phyloP scores from a whole-genome alignment of 1,139 yeast species.

The Protomyces pachydermus region DNA sequence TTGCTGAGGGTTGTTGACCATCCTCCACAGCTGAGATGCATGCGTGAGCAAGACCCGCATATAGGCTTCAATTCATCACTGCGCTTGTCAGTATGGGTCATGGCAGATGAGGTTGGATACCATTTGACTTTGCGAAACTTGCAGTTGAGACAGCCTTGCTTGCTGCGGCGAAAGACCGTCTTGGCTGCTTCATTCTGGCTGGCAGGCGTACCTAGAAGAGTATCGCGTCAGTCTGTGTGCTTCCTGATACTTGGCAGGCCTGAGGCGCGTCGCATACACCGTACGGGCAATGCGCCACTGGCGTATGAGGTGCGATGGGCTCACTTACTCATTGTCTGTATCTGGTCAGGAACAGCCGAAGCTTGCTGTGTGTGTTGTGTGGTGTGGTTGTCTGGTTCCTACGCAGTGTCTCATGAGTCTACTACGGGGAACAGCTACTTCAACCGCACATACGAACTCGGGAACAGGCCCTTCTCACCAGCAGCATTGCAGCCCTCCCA shows the following conservation, averaged over 20 bases:
- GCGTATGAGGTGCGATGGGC: neutral
- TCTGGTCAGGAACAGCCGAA: neutral
- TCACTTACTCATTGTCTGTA: neutral
- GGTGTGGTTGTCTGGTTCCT: neutral
- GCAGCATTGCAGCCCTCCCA: conserved; percentile 74
- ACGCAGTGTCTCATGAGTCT: neutral
- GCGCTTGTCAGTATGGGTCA: neutral
- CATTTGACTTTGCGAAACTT: conserved; percentile 24
- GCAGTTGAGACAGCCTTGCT: conserved; percentile 26
- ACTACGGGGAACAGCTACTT: neutral
- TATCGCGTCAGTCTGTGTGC: no score
- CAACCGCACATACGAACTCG: conserved; percentile 70
- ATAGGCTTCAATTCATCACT: conserved; percentile 20
- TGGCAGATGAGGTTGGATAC: neutral
- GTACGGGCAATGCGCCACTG: no score
- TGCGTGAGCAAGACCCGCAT: conserved; percentile 17
- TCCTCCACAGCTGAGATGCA: conserved; percentile 17
- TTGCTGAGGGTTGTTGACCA: conserved; percentile 17
- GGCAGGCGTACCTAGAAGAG: no score
- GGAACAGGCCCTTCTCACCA: conserved; percentile 82
- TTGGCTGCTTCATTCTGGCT: neutral
- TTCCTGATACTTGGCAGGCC: no score
- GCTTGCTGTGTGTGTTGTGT: neutral
- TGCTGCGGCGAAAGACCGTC: conserved; percentile 6
- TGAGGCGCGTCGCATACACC: no score